Conservation (phyloP, 495 filamentous ascomycete species). For the Aspergillus conjunctus region DNA sequence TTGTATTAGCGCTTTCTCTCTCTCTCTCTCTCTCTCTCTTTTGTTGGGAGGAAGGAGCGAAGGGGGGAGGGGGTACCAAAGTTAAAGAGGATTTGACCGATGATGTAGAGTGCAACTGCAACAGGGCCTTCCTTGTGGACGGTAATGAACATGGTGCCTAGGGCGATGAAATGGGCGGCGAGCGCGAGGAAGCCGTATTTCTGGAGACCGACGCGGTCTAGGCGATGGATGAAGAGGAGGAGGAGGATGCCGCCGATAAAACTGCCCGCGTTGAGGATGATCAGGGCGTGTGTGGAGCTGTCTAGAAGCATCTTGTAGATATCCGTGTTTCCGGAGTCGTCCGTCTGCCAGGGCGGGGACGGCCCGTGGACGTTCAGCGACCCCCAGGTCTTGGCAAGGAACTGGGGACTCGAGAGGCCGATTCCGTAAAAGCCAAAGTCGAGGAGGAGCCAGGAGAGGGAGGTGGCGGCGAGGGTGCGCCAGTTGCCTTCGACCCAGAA, state of each 20-base stretch:
- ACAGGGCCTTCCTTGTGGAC: conserved; percentile 43
- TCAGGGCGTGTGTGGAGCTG: conserved; percentile 41
- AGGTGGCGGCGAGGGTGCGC: conserved; percentile 52
- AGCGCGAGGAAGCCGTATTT: conserved; percentile 53
- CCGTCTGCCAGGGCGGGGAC: conserved; percentile 43
- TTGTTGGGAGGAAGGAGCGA: neutral
- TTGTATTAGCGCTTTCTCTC: conserved; percentile 11
- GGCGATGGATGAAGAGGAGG: conserved; percentile 45
- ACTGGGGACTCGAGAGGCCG: conserved; percentile 50
- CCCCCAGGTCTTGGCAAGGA: conserved; percentile 48
- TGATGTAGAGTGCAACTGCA: conserved; percentile 57
- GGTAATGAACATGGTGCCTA: conserved; percentile 51
- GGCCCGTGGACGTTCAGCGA: conserved; percentile 34
- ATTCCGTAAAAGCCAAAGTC: conserved; percentile 62
- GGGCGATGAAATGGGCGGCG: conserved; percentile 49
- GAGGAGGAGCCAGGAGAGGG: conserved; percentile 52
- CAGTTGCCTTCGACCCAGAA: conserved; percentile 56
- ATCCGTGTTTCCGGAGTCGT: conserved; percentile 32
- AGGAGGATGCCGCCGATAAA: conserved; percentile 49
- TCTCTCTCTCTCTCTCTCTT: conserved; percentile 21
- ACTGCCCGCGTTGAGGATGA: conserved; percentile 49
- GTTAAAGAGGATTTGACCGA: conserved; percentile 66
- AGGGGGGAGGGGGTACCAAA: conserved; percentile 43
- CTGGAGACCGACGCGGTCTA: conserved; percentile 51
- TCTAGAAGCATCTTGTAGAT: conserved; percentile 46